Conservation (phyloP, 2,329 filamentous ascomycete species). For the Phialophora chinensis region DNA sequence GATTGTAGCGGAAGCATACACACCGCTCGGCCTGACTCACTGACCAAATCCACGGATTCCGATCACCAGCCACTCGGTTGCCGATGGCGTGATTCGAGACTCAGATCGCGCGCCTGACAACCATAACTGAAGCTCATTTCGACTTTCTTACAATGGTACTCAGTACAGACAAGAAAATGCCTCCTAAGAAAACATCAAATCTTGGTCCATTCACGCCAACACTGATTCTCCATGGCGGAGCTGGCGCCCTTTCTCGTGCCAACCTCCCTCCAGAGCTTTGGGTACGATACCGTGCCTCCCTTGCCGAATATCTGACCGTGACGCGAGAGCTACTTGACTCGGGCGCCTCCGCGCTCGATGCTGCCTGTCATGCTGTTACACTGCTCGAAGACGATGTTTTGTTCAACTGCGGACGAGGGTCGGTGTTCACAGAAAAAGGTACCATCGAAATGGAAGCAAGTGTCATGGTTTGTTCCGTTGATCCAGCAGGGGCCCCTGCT, state of each 20-base stretch:
- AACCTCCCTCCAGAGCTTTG: conserved; percentile 66
- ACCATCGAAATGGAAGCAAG: conserved; percentile 85
- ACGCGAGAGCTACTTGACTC: conserved; percentile 49
- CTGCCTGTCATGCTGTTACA: conserved; percentile 75
- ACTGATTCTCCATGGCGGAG: conserved; percentile 74
- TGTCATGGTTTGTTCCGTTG: conserved; percentile 73
- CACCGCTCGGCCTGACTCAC: background rate
- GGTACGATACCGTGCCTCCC: conserved; percentile 62
- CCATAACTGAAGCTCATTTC: background rate
- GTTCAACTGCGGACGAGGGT: conserved; percentile 84
- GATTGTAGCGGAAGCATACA: background rate
- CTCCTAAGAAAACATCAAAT: conserved; percentile 15
- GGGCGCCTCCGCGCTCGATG: conserved; percentile 66
- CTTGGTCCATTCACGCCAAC: conserved; percentile 56
- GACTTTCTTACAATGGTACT: background rate
- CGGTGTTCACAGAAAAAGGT: conserved; percentile 83
- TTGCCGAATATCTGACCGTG: conserved; percentile 65
- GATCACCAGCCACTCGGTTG: background rate
- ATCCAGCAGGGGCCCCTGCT: conserved; percentile 27
- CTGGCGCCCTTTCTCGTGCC: conserved; percentile 69
- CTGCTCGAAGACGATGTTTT: conserved; percentile 79
- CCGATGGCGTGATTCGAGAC: conserved; percentile 27
- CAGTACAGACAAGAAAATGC: conserved; percentile 6
- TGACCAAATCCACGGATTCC: background rate
- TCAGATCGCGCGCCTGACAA: conserved; percentile 6